Evolutionary conservation across 2,329 filamentous ascomycete genomes (phyloP), one percentile per base, ranked within the genome.

Genomic region (Zalaria obscura): DNA sequence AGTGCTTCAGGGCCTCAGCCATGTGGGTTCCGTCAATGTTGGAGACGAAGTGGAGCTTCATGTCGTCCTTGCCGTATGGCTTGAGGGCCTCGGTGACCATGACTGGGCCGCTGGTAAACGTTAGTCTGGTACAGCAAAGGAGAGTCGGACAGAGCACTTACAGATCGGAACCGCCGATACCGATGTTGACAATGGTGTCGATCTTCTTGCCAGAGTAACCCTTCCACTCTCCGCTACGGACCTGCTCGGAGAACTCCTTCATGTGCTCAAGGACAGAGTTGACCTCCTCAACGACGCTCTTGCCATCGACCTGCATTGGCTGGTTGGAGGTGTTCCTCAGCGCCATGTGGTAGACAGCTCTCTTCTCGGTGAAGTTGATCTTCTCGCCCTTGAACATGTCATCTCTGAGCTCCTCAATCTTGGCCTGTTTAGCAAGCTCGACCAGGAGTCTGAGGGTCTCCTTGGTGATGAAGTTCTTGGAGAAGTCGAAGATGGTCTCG

Each of bases 21-120:
- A 96, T 86, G 70, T 98, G 91, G 42, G 91, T 98, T 52, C 91
- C 91, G 61, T 98, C 91, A 60, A 98, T 96, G 75, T 98, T 98
- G 70, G 89, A 96, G 53, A 98, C 91, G 57, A 98, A 98, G 75
- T 96, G 89, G 36, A 96, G 76, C 49, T 80, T 95, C 69, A 87
- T 76, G 65, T 82, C 80, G 47, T 79, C 76, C 61, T 86, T 80
- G 38, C 85, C 84, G 64, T 98, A 98, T 59, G 87, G 75, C 75
- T 95, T 96, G 55, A 98, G 77, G 36, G 91, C 88, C 68, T 98
- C 91, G 34, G 88, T 91, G 54, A 98, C 91, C 91, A 98, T 98
- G 62, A 98, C 91, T 29, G 91, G 91, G 45, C 91, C 91, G 51
- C 87, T 91, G 52, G 36, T 36, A 36, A 38, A 36, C 11, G 44